Evolutionary conservation across 352 stramenopile genomes (phyloP), one percentile per base, ranked within the genome.

Genomic region (Phytopythium cucurbitacearum): DNA sequence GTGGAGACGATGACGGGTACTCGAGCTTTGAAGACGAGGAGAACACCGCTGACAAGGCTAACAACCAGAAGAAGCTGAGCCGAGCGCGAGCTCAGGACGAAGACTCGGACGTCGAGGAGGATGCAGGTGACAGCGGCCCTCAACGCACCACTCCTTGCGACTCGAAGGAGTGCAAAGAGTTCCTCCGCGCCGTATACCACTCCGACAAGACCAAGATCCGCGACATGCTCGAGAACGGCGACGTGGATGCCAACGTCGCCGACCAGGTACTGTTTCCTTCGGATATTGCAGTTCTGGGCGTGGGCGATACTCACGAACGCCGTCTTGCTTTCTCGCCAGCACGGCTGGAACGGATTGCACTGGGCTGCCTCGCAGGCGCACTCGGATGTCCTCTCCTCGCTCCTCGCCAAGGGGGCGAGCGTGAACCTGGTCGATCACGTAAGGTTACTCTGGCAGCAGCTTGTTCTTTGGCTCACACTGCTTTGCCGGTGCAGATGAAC

Each of bases 321-420:
- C 37, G 35, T 13, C 12, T 13, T 28, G n/a, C 8, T 9, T 34
- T 44, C 15, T 15, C n/a, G 21, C 15, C 15, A 91, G 79, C 82
- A 92, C 44, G 82, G 79, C 13, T 92, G 79, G 82, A 89, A 72
- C 53, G 82, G 70, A 2, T 53, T 92, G 49, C 82, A 92, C 54
- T 92, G 79, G 82, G 79, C 82, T 13, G 77, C 79, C 6, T 88
- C 82, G 7, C 79, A 89, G 55, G 68, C 67, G 9, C 79, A 90
- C 50, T 45, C 21, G 5, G 71, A 85, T 15, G 66, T 90, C 7
- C 58, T 92, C 3, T 53, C 65, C 21, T 34, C 73, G 11, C 56
- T 92, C 37, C 49, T 92, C 7, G 56, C 72, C 42, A 59, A 64
- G 45, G 70, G 68, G 8, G 60, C 67, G 2, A 40, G 67, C 40